A percentile compares a stretch with the other conserved stretches of the same genome.
phyloP scores from a whole-genome alignment of 1,284 basidiomycete genomes.

The Cryptococcus deneoformans region DNA sequence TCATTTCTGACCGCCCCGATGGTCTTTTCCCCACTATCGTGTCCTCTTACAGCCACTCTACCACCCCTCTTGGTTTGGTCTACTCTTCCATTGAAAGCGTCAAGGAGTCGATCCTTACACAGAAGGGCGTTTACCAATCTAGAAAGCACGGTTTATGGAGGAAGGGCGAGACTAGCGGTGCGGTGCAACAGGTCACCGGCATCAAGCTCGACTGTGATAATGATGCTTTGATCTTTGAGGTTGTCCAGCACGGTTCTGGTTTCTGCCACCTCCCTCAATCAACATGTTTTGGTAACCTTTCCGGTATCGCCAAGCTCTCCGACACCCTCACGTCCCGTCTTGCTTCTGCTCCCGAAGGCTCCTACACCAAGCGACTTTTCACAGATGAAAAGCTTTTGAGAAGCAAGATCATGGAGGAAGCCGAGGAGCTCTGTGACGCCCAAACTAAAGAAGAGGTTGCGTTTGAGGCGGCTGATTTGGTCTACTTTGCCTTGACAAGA shows the following conservation, averaged over 20 bases:
- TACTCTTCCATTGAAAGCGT: conserved; percentile 94
- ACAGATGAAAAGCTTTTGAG: conserved; percentile 74
- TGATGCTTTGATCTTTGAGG: conserved; percentile 88
- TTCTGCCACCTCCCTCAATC: conserved; percentile 89
- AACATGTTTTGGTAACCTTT: conserved; percentile 75
- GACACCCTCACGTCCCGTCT: conserved; percentile 72
- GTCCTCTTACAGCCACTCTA: conserved; percentile 63
- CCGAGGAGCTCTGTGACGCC: conserved; percentile 90
- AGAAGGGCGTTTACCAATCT: conserved; percentile 94
- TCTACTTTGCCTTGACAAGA: conserved; percentile 90
- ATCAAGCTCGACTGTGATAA: conserved; percentile 90
- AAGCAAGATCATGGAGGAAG: conserved; percentile 98
- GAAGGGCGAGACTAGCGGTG: conserved; percentile 95
- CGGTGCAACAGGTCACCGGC: conserved; percentile 81
- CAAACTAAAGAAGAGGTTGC: conserved; percentile 79
- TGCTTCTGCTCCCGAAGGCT: conserved; percentile 76
- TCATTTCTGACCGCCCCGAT: conserved; percentile 85
- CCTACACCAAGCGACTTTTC: conserved; percentile 90
- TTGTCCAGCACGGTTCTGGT: conserved; percentile 83
- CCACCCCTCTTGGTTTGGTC: conserved; percentile 84
- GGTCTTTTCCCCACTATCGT: conserved; percentile 93
- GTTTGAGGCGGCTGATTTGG: conserved; percentile 92
- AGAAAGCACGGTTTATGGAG: conserved; percentile 95
- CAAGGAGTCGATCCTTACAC: conserved; percentile 79
- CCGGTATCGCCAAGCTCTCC: conserved; percentile 80